Evolutionary conservation across 2,329 filamentous ascomycete genomes (phyloP).

Genomic region (Cladosporium sp.): DNA sequence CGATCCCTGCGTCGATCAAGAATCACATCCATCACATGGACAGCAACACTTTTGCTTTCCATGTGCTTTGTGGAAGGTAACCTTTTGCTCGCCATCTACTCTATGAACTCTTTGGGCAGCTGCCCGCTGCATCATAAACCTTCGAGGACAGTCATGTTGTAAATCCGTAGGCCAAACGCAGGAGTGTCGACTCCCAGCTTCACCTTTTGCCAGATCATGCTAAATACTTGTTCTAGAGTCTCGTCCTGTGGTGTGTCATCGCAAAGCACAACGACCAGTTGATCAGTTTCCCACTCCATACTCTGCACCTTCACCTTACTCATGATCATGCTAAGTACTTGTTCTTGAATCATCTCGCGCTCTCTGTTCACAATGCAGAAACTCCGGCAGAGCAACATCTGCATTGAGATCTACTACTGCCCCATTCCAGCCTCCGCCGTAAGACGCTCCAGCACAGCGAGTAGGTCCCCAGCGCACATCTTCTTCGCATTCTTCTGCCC

Average conservation of each 20-base stretch:
- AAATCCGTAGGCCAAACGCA: not conserved
- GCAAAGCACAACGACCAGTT: not conserved
- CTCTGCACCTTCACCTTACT: not conserved
- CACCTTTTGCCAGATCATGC: not conserved
- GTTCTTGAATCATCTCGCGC: not conserved
- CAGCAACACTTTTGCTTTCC: not conserved
- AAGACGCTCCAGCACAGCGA: slow-evolving; percentile 42
- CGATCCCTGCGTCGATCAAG: slow-evolving; percentile 21
- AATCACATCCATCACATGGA: not conserved
- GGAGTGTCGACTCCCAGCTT: not conserved
- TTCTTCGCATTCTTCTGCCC: slow-evolving; percentile 54
- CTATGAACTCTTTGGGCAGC: not conserved
- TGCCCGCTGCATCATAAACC: not conserved
- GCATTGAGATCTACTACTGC: not conserved
- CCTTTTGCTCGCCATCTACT: not conserved
- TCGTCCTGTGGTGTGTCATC: not conserved
- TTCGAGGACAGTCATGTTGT: not conserved
- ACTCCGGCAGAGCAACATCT: not conserved
- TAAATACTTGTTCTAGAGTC: not conserved
- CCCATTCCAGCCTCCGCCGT: not conserved
- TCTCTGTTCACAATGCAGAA: not conserved
- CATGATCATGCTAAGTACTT: too few relatives aligned
- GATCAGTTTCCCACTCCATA: not conserved
- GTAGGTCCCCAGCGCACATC: slow-evolving; percentile 46
- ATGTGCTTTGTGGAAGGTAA: not conserved